Percentiles rank a stretch among this genome's conserved stretches.
These are phyloP conservation scores for Carex cristatella DNA, from an alignment of 176 grass and related monocot genomes.

Conservation along the genomic window DNA sequence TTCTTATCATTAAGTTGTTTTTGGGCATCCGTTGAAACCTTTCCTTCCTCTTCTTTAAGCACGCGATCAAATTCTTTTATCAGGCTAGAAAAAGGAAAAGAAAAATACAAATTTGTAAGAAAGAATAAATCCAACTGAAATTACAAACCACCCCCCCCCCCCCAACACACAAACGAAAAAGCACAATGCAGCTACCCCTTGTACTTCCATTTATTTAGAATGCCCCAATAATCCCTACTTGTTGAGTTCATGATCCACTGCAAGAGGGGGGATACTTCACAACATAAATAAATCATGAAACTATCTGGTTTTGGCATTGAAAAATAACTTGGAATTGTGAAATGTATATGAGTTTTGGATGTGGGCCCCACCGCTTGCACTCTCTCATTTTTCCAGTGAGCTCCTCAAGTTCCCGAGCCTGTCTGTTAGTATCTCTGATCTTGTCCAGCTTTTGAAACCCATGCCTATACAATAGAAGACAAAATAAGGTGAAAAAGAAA, in stretches of 20 bases:
- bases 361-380: conserved; percentile 60
- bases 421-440: conserved; percentile 92
- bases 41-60: conserved; percentile 80
- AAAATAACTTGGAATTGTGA: neutral
- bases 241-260: neutral
- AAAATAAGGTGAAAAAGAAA: neutral
- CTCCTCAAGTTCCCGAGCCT: conserved; percentile 85
- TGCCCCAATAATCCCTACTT: neutral
- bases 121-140: neutral
- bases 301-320: neutral
- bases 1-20: conserved; percentile 98
- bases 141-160: neutral
- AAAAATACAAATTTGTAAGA: conserved; percentile 2
- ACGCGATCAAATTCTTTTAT: conserved; percentile 81
- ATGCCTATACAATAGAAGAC: conserved; percentile 54
- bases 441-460: conserved; percentile 99
- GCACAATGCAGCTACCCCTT: neutral
- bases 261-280: neutral
- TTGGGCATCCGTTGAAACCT: conserved; percentile 59
- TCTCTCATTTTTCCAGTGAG: conserved; percentile 95
- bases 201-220: neutral
- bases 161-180: neutral
- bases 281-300: conserved; percentile 2
- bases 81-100: conserved; percentile 33
- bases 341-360: conserved; percentile 14